A percentile compares a stretch with the other conserved stretches of the same genome.
These are phyloP conservation scores for Mrakia blollopis DNA, from an alignment of 768 basidiomycete species.

Conservation along the genomic window DNA sequence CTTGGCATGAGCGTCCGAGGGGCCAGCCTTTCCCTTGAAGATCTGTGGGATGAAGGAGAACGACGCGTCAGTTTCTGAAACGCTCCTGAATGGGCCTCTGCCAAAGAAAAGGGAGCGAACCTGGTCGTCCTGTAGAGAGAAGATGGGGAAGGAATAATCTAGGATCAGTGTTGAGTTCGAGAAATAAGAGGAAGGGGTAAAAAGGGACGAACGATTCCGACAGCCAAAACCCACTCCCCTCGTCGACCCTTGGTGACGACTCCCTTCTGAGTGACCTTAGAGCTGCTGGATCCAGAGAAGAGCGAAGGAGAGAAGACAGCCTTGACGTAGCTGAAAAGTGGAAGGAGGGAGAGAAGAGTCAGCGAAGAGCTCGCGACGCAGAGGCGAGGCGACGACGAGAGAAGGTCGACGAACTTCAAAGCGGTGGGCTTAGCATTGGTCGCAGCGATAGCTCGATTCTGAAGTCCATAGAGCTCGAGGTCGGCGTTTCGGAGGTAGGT, in stretches of 20 bases:
- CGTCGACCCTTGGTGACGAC: constrained; percentile 47
- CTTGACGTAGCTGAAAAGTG: constrained; percentile 23
- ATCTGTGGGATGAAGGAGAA: no score
- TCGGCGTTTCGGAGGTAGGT: constrained; percentile 28
- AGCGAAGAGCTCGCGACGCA: neutral
- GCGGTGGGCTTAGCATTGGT: constrained; percentile 31
- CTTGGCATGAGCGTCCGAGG: constrained; percentile 36
- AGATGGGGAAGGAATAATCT: constrained; percentile 44
- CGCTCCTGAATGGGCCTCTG: no score
- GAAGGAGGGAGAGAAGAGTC: neutral
- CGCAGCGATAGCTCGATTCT: constrained; percentile 33
- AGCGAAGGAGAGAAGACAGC: constrained; percentile 31
- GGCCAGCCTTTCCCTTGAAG: constrained; percentile 38
- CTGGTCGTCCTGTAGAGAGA: constrained; percentile 38
- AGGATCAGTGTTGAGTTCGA: constrained; percentile 35
- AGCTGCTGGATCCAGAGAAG: constrained; percentile 21
- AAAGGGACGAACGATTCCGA: constrained; percentile 41
- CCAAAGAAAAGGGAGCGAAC: constrained; percentile 21
- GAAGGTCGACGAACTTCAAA: constrained; percentile 11
- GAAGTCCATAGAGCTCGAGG: constrained; percentile 31
- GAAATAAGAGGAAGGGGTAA: no score
- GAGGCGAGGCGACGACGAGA: neutral
- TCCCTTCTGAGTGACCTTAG: constrained; percentile 39
- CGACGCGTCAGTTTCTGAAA: no score
- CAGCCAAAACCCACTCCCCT: constrained; percentile 47